Evolutionary conservation across 805 yeast genomes (phyloP).

Genomic region (Ogataea methanolica): DNA sequence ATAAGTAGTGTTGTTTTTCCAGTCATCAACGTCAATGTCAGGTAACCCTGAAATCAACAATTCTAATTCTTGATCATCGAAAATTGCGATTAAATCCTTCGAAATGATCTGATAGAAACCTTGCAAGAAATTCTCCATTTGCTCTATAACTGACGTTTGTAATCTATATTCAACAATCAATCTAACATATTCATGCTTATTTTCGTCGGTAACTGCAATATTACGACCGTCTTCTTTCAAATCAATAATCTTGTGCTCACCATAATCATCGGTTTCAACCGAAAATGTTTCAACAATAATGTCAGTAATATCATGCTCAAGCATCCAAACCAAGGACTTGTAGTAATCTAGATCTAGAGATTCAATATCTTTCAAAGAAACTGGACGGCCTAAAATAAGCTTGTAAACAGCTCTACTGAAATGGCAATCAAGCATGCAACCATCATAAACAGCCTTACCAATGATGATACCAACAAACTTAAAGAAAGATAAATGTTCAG

Average conservation of each 20-base stretch:
- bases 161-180: slow-evolving; percentile 83
- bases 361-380: slow-evolving; percentile 90
- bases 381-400: slow-evolving; percentile 71
- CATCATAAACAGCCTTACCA: slow-evolving; percentile 91
- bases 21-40: slow-evolving; percentile 91
- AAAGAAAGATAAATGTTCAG: slow-evolving; percentile 89
- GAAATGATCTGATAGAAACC: slow-evolving; percentile 93
- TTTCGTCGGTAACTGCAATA: slow-evolving; percentile 83
- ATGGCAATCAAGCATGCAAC: slow-evolving; percentile 84
- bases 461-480: slow-evolving; percentile 90
- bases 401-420: slow-evolving; percentile 95
- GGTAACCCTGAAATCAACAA: slow-evolving; percentile 91
- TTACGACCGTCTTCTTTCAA: slow-evolving; percentile 77
- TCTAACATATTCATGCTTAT: slow-evolving; percentile 84
- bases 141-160: slow-evolving; percentile 78
- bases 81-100: slow-evolving; percentile 73
- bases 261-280: slow-evolving; percentile 89
- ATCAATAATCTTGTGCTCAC: slow-evolving; percentile 81
- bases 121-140: slow-evolving; percentile 74
- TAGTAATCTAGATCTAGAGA: slow-evolving; percentile 87
- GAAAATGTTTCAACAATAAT: slow-evolving; percentile 92
- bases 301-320: slow-evolving; percentile 43
- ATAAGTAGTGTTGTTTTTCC: slow-evolving; percentile 84
- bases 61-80: slow-evolving; percentile 95
- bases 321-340: slow-evolving; percentile 90